Conservation (phyloP, 352 stramenopile species). For the Phytophthora pseudosyringae region DNA sequence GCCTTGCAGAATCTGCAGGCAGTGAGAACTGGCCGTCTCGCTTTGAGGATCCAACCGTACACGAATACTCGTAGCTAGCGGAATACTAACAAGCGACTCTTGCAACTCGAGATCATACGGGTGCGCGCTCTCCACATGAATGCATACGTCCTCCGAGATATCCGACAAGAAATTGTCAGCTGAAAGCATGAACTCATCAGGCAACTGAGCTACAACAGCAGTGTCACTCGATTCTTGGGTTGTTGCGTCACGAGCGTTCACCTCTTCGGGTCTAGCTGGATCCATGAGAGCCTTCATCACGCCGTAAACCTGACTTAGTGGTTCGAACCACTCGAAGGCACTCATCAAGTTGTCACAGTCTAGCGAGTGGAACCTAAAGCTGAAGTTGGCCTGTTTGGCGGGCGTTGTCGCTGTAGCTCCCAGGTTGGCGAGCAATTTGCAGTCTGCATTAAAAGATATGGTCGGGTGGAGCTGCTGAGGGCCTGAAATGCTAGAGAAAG, state of each 20-base stretch:
- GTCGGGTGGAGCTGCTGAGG: slow-evolving; percentile 68
- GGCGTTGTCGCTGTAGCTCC: slow-evolving; percentile 44
- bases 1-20: slow-evolving; percentile 87
- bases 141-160: slow-evolving; percentile 86
- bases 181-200: slow-evolving; percentile 89
- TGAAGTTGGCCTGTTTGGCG: slow-evolving; percentile 60
- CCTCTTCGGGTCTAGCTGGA: slow-evolving; percentile 32
- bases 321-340: slow-evolving; percentile 90
- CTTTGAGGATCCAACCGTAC: slow-evolving; percentile 79
- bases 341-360: slow-evolving; percentile 88
- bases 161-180: slow-evolving; percentile 89
- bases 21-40: slow-evolving; percentile 88
- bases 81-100: slow-evolving; percentile 82
- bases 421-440: slow-evolving; percentile 82
- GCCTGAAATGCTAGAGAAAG: slow-evolving; percentile 74
- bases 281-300: slow-evolving; percentile 87
- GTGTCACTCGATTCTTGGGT: slow-evolving; percentile 3
- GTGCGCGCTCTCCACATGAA: slow-evolving; percentile 77
- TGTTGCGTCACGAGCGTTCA: slow-evolving; percentile 2
- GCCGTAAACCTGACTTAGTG: slow-evolving; percentile 84
- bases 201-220: slow-evolving; percentile 35
- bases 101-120: slow-evolving; percentile 86
- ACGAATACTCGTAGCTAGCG: slow-evolving; percentile 83
- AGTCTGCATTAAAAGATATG: slow-evolving; percentile 77
- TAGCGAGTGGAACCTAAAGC: slow-evolving; percentile 82